A percentile compares a stretch with the other conserved stretches of the same genome.
These are phyloP conservation scores for Avena sativa DNA, from an alignment of 176 grass and related monocot species.

Conservation along the genomic window DNA sequence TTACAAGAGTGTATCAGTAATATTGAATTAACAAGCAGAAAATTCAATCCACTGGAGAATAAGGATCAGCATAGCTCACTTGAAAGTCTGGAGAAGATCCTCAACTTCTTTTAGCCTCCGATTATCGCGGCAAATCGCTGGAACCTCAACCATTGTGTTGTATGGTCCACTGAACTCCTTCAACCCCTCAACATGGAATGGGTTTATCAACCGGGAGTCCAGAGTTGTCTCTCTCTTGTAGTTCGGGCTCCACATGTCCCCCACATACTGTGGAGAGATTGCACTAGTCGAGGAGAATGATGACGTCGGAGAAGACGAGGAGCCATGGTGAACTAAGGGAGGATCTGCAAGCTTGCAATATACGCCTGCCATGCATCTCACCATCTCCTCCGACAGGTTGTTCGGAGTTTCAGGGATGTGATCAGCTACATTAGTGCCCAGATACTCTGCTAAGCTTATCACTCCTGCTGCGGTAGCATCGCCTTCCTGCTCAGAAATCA, in stretches of 20 bases:
- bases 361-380: conserved; percentile 85
- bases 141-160: conserved; percentile 93
- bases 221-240: conserved; percentile 72
- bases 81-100: conserved; percentile 83
- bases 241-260: conserved; percentile 82
- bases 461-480: conserved; percentile 59
- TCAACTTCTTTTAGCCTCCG: conserved; percentile 74
- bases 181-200: conserved; percentile 87
- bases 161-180: conserved; percentile 98
- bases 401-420: conserved; percentile 88
- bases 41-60: not conserved
- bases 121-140: conserved; percentile 70
- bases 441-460: conserved; percentile 95
- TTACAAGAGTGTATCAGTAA: not conserved
- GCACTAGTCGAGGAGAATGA: conserved; percentile 90
- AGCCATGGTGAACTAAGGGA: conserved; percentile 69
- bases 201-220: conserved; percentile 94
- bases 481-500: conserved; percentile 58
- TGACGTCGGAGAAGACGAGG: conserved; percentile 67
- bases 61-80: conserved; percentile 51
- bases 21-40: not conserved
- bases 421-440: conserved; percentile 80
- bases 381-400: conserved; percentile 94
- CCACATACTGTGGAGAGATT: conserved; percentile 76
- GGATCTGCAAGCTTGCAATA: conserved; percentile 91